Conservation (phyloP, 768 basidiomycete species). For the Dioszegia hungarica region DNA sequence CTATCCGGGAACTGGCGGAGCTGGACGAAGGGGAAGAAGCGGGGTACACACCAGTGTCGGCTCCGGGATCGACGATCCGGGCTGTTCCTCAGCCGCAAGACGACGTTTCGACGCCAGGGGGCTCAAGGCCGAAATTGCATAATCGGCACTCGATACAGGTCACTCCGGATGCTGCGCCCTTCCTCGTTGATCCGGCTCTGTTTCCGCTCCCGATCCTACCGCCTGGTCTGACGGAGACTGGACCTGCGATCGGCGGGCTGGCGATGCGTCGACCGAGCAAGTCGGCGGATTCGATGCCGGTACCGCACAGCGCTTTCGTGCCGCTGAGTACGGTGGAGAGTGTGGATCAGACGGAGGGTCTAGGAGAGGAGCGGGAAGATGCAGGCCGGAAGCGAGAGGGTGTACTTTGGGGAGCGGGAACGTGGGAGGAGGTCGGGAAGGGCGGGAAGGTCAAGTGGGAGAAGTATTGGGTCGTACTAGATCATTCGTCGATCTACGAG, state of each 20-base stretch:
- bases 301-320: background rate
- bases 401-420: conserved; percentile 45
- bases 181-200: conserved; percentile 1
- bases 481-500: conserved; percentile 46
- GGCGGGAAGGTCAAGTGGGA: conserved; percentile 45
- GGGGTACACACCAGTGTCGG: background rate
- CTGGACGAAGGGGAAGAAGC: background rate
- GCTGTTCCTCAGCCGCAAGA: background rate
- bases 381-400: conserved; percentile 48
- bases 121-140: background rate
- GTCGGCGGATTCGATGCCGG: background rate
- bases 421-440: conserved; percentile 45
- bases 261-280: background rate
- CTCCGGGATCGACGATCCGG: background rate
- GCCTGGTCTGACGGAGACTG: background rate
- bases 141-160: conserved; percentile 2
- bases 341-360: conserved; percentile 11
- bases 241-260: background rate
- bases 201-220: background rate
- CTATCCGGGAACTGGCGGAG: background rate
- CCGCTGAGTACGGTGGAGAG: conserved; percentile 17
- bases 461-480: conserved; percentile 48
- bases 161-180: background rate
- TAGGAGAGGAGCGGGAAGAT: conserved; percentile 39
- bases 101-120: no score